These are phyloP conservation scores for Diutina neorugosa DNA, from an alignment of 1,139 yeast species.

Conservation along the genomic window DNA sequence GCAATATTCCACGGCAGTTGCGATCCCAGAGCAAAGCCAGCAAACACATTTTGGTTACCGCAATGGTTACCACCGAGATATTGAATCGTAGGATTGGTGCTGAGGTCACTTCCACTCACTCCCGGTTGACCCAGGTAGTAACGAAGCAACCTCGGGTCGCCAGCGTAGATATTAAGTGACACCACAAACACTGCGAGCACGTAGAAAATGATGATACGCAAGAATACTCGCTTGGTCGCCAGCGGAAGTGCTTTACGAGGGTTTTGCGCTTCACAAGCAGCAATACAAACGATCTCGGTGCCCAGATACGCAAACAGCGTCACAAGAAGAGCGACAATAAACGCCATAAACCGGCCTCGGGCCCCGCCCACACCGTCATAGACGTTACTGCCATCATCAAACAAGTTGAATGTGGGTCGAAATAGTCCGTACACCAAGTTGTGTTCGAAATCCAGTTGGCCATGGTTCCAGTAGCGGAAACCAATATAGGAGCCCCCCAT, in stretches of 20 bases:
- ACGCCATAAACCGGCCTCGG: slow-evolving; percentile 51
- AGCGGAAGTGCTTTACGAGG: slow-evolving; percentile 71
- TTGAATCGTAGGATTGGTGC: slow-evolving; percentile 21
- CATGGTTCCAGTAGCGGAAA: slow-evolving; percentile 51
- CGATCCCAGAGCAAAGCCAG: slow-evolving; percentile 45
- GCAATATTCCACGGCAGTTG: slow-evolving; percentile 80
- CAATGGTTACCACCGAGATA: slow-evolving; percentile 31
- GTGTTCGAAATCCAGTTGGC: slow-evolving; percentile 35
- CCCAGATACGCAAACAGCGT: slow-evolving; percentile 72
- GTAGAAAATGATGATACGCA: slow-evolving; percentile 60
- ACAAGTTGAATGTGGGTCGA: slow-evolving; percentile 53
- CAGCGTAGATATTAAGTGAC: slow-evolving; percentile 60
- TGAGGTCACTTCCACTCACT: slow-evolving; percentile 13
- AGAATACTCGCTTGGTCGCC: slow-evolving; percentile 65
- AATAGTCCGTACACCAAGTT: slow-evolving; percentile 57
- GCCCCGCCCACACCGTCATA: slow-evolving; percentile 47
- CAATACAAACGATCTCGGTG: slow-evolving; percentile 71
- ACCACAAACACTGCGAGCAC: slow-evolving; percentile 60
- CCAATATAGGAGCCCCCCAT: slow-evolving; percentile 38
- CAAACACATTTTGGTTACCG: slow-evolving; percentile 22
- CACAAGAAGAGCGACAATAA: slow-evolving; percentile 49
- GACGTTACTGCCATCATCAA: slow-evolving; percentile 35
- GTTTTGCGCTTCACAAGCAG: slow-evolving; percentile 77
- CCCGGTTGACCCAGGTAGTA: slow-evolving; percentile 31
- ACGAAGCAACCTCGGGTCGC: slow-evolving; percentile 58